Evolutionary conservation across 1,139 yeast species (phyloP).

Genomic region (Saccharomyces hybrid): DNA sequence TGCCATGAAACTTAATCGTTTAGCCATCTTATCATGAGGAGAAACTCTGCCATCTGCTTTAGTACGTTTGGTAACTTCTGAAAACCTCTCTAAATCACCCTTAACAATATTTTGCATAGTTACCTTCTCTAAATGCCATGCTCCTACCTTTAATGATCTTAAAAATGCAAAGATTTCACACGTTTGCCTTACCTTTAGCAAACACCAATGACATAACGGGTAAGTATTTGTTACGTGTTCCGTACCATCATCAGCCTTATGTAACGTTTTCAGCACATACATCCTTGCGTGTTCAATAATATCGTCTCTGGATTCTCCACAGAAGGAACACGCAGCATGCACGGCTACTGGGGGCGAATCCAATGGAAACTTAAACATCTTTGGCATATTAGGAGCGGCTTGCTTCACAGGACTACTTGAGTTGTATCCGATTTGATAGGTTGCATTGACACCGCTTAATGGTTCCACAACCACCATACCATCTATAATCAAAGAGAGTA

Average conservation of each 20-base stretch:
- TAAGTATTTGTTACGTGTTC: slow-evolving; percentile 38
- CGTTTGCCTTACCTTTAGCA: slow-evolving; percentile 67
- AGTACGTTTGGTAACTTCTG: slow-evolving; percentile 8
- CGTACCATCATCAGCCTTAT: slow-evolving; percentile 23
- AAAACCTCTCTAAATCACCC: slow-evolving; percentile 12
- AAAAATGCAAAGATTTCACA: slow-evolving; percentile 74
- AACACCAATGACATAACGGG: slow-evolving; percentile 78
- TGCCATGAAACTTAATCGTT: slow-evolving; percentile 24
- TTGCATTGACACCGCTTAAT: slow-evolving; percentile 74
- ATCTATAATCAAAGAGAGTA: slow-evolving; percentile 63
- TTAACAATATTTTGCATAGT: slow-evolving; percentile 15
- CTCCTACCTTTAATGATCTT: slow-evolving; percentile 50
- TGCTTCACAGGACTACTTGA: slow-evolving; percentile 1
- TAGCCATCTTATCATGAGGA: slow-evolving; percentile 14
- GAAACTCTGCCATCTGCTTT: slow-evolving; percentile 1
- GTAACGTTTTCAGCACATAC: slow-evolving; percentile 49
- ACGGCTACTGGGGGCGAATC: slow-evolving; percentile 65
- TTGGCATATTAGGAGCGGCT: slow-evolving; percentile 11
- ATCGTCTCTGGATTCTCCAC: slow-evolving; percentile 72
- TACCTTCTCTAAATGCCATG: slow-evolving; percentile 43
- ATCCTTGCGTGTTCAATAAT: slow-evolving; percentile 70
- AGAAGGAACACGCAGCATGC: slow-evolving; percentile 65
- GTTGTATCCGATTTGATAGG: slow-evolving; percentile 13
- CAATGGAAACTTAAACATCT: slow-evolving; percentile 37
- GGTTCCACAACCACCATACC: slow-evolving; percentile 88